Evolutionary conservation across 2,329 filamentous ascomycete genomes (phyloP), one percentile per base, ranked within the genome.

Genomic region (Phialophora tarda): DNA sequence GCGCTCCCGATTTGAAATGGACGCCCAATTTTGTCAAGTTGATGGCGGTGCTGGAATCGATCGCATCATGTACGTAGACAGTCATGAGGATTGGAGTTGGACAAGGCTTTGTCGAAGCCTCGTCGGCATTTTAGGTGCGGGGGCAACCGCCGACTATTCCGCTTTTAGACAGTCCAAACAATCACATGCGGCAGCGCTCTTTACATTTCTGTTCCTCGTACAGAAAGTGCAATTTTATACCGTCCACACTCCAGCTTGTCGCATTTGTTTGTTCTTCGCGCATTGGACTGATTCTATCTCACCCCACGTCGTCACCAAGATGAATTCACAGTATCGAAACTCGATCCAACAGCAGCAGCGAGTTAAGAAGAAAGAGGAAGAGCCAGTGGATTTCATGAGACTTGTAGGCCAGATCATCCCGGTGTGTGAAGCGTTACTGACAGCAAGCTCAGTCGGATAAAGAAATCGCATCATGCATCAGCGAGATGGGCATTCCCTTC

Each of bases 381-480:
- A 86, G 26, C 84, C 82, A 66, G 84, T 86, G 77, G 83, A 83
- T 53, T 81, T 86, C 72, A 85, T 86, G 82, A 82, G 83, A 73
- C 77, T 86, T 77, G 84, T 86, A 70, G 75, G 79, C 72, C 60
- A 57, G 21, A 58, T 44, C 44, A 32, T 59, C 50, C 71, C 73
- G 62, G 73, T 32, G 32, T 21, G 28, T 58, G 44, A 50, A 12
- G 4, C 23, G n/a, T 44, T 59, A 64, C 71, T 61, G 41, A 62
- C 63, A 88, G 77, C 84, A 74, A 30, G 3, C 32, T 57, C 62
- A 89, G 86, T 83, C 86, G 56, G 86, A 89, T 71, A 80, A 83
- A 69, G 95, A 99, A 78, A 97, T 99, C 68, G 94, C 94, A 73
- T 93, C 91, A 77, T 99, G 95, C 79, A 97, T 99, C 81, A 95